Evolutionary conservation across 2,329 filamentous ascomycete genomes (phyloP).

Genomic region (Shiraia bambusicola): DNA sequence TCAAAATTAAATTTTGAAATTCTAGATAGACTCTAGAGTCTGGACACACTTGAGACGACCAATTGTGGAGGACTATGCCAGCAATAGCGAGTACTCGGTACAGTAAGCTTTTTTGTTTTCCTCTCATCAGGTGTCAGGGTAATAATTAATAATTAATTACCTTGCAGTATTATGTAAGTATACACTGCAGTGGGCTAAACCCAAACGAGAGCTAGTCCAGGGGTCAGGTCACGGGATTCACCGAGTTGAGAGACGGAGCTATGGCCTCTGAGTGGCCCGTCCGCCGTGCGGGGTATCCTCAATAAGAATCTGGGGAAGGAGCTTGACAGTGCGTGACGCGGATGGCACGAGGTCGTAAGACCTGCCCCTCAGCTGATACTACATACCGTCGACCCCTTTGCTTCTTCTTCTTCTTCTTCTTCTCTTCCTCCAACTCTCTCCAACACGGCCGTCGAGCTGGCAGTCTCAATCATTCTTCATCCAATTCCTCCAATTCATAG

Average conservation of each 20-base stretch:
- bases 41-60: too few species aligned
- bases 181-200: too few species aligned
- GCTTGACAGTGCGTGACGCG: conserved; percentile 21
- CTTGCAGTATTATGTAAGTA: too few species aligned
- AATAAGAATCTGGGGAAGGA: conserved; percentile 26
- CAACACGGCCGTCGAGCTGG: background rate
- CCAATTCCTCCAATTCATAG: conserved; percentile 16
- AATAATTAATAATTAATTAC: too few species aligned
- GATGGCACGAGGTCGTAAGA: conserved; percentile 23
- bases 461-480: conserved; percentile 17
- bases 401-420: conserved; percentile 9
- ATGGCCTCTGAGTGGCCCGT: conserved; percentile 16
- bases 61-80: too few species aligned
- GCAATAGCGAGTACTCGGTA: too few species aligned
- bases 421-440: conserved; percentile 16
- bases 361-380: conserved; percentile 25
- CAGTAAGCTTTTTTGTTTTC: too few species aligned
- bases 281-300: conserved; percentile 26
- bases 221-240: conserved; percentile 7
- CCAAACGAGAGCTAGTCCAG: background rate
- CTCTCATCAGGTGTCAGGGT: too few species aligned
- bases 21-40: too few species aligned
- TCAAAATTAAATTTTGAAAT: background rate
- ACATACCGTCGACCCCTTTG: conserved; percentile 9
- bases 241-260: conserved; percentile 10